These are phyloP conservation scores for Xylariaceae sp. DNA, from an alignment of 2,329 filamentous ascomycete species.

Conservation along the genomic window DNA sequence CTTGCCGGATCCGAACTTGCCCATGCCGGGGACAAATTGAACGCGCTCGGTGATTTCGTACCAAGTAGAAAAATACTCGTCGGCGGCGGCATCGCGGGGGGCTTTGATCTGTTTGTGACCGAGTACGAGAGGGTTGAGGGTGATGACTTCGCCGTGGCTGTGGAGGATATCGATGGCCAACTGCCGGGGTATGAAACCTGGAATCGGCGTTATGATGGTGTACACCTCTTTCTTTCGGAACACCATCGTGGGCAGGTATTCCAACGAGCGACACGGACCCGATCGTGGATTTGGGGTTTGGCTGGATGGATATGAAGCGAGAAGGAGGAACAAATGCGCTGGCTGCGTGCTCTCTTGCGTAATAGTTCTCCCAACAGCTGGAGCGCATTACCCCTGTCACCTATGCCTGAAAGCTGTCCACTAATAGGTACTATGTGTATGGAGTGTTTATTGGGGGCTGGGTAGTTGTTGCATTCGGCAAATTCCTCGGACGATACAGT, in stretches of 20 bases:
- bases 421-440: too few relatives aligned
- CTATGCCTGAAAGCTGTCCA: too few relatives aligned
- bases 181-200: constrained; percentile 72
- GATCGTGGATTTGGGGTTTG: neutral
- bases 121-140: constrained; percentile 72
- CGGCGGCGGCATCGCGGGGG: constrained; percentile 69
- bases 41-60: constrained; percentile 76
- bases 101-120: constrained; percentile 68
- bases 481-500: too few relatives aligned
- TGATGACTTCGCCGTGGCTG: constrained; percentile 73
- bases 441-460: too few relatives aligned
- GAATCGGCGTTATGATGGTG: constrained; percentile 74
- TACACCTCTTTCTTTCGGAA: constrained; percentile 69
- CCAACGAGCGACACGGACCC: constrained; percentile 1
- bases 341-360: too few relatives aligned
- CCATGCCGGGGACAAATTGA: constrained; percentile 70
- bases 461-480: too few relatives aligned
- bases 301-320: neutral
- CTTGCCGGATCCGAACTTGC: constrained; percentile 68
- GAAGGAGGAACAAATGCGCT: too few relatives aligned
- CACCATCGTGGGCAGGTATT: constrained; percentile 47
- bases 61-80: constrained; percentile 77
- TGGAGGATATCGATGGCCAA: constrained; percentile 76
- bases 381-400: too few relatives aligned
- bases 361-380: too few relatives aligned